Base-by-base conservation (phyloP, 2,329 filamentous ascomycete species). In the Aspergillus sp. region DNA sequence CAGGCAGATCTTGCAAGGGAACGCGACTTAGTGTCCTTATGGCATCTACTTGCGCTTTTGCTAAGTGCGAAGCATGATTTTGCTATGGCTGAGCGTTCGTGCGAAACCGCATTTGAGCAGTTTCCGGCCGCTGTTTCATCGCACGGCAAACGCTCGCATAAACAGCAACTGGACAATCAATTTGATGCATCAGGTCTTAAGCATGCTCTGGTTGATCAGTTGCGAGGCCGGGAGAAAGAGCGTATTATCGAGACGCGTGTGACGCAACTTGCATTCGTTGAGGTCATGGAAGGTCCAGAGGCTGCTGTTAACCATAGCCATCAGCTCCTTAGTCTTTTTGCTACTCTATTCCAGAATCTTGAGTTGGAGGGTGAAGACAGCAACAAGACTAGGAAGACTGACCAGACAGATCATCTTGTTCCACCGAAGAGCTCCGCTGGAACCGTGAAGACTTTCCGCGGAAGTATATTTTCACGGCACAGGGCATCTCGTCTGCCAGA, bases 231-330 rank as follows among this genome's bases (percentile, higher is more conserved):
- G 22, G 90, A 97, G 63, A 94, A 90, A 62, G 88, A 90, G 65
- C 81, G 82, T 43, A 84, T 98, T 38, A 71, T 98, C n/a, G 88
- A 97, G 66, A 83, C 96, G 52, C 95, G 95, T 67, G 95, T 97
- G 81, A 96, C 91, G 9, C 90, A 97, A 61, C 75, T 98, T 50
- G 80, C 86, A 3, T 78, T 98, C 17, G 69, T 93, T 3, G 91
- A 97, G 67, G 73, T 93, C 13, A 73, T 88, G 3, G 90, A 96
- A 63, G 90, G 90, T 1, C 83, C 90, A 0, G 84, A 88, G 49
- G 81, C 85, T 48, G 91, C 93, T 15, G 88, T 97, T 44, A 95
- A 95, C 62, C 84, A 86, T 51, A 90, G 87, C 62, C 83, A 88
- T 54, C 90, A 96, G 66, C 75, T 98, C 35, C 73, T 98, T 17